phyloP scores from a whole-genome alignment of 495 filamentous ascomycete genomes.

The Margaritispora aquatica region DNA sequence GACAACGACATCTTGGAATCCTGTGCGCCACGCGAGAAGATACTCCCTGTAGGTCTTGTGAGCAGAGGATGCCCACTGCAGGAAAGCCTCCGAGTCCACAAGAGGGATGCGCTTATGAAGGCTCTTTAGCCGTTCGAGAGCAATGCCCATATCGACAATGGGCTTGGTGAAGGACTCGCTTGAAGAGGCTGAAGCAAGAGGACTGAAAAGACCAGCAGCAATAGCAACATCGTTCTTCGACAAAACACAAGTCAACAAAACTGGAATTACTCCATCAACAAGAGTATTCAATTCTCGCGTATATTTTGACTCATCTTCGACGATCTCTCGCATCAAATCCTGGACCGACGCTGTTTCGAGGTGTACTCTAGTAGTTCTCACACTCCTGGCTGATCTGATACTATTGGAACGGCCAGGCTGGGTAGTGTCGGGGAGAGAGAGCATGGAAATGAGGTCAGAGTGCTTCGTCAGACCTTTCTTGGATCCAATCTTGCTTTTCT shows the following conservation, averaged over 20 bases:
- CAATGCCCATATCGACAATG: constrained; percentile 91
- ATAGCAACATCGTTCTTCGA: constrained; percentile 62
- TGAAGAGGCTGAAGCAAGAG: constrained; percentile 51
- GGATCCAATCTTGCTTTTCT: constrained; percentile 33
- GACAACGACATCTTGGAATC: constrained; percentile 93
- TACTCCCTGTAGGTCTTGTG: constrained; percentile 81
- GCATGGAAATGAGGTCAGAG: constrained; percentile 86
- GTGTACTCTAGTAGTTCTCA: constrained; percentile 62
- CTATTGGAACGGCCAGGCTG: constrained; percentile 44
- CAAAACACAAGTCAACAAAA: constrained; percentile 78
- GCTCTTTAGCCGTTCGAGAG: constrained; percentile 74
- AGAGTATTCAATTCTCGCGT: constrained; percentile 87
- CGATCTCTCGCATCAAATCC: constrained; percentile 75
- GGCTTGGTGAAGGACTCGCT: constrained; percentile 58
- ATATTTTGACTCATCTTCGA: constrained; percentile 82
- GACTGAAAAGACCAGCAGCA: constrained; percentile 59
- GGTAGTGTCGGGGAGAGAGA: constrained; percentile 67
- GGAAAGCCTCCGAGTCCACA: constrained; percentile 57
- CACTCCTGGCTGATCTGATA: constrained; percentile 61
- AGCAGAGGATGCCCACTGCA: constrained; percentile 74
- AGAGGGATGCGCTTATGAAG: constrained; percentile 75
- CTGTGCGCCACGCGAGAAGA: constrained; percentile 82
- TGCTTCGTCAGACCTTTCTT: constrained; percentile 83
- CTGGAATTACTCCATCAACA: constrained; percentile 93
- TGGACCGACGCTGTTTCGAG: constrained; percentile 58